These are phyloP conservation scores for Sphaerulina vaccinii DNA, from an alignment of 2,329 filamentous ascomycete genomes.

Conservation along the genomic window DNA sequence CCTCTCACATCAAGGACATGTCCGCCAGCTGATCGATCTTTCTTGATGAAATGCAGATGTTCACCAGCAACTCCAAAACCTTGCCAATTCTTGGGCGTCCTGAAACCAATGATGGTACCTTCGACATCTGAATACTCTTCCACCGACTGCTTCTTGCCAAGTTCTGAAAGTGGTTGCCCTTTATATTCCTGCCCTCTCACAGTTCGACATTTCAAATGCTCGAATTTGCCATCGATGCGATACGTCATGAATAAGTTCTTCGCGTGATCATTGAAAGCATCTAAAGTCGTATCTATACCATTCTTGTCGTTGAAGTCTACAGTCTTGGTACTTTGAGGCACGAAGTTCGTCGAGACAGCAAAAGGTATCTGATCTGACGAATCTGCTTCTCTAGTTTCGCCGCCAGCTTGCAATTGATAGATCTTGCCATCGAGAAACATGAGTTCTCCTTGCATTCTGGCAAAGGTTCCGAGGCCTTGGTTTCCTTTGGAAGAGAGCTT, in stretches of 20 bases:
- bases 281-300: slow-evolving; percentile 30
- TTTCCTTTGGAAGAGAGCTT: slow-evolving; percentile 50
- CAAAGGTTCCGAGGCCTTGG: slow-evolving; percentile 52
- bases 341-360: slow-evolving; percentile 37
- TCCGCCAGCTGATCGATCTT: slow-evolving; percentile 40
- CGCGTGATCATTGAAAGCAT: slow-evolving; percentile 31
- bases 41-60: slow-evolving; percentile 45
- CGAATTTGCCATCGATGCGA: slow-evolving; percentile 33
- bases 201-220: slow-evolving; percentile 36
- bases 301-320: slow-evolving; percentile 29
- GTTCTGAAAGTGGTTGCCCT: slow-evolving; percentile 36
- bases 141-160: slow-evolving; percentile 44
- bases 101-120: slow-evolving; percentile 46
- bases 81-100: slow-evolving; percentile 42
- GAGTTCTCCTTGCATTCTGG: slow-evolving; percentile 46
- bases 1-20: slow-evolving; percentile 43
- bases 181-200: slow-evolving; percentile 35
- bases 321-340: slow-evolving; percentile 29
- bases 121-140: slow-evolving; percentile 39
- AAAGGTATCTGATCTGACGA: slow-evolving; percentile 42
- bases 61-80: slow-evolving; percentile 45
- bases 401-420: slow-evolving; percentile 45
- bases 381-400: slow-evolving; percentile 37
- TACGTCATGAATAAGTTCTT: slow-evolving; percentile 39
- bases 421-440: slow-evolving; percentile 44